These are phyloP conservation scores for Trichomonas gallinae DNA, from an alignment of 208 protist genomes.

Conservation along the genomic window DNA sequence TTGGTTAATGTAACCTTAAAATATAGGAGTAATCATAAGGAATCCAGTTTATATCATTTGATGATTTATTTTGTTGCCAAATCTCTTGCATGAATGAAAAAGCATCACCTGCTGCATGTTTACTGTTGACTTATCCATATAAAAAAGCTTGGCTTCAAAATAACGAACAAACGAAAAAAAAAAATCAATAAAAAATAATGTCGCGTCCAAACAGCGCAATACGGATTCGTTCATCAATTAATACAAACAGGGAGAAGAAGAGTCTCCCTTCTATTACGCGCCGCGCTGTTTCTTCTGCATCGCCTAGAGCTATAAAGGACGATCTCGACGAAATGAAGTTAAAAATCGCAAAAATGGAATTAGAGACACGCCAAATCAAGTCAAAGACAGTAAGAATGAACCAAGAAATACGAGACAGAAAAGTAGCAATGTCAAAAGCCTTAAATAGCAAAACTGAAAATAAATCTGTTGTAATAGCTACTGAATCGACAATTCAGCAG, in stretches of 20 bases:
- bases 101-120: no score
- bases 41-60: no score
- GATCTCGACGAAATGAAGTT: background rate
- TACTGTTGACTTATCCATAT: no score
- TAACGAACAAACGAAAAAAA: no score
- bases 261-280: background rate
- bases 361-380: background rate
- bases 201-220: background rate
- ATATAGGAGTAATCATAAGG: no score
- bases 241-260: background rate
- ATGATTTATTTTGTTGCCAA: no score
- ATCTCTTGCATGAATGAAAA: no score
- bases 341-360: background rate
- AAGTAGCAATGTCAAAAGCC: background rate
- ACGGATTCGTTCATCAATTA: background rate
- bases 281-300: background rate
- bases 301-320: background rate
- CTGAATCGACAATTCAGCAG: background rate
- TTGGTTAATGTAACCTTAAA: no score
- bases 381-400: slow-evolving; percentile 3
- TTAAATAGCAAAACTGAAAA: background rate
- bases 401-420: background rate
- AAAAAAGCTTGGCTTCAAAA: no score
- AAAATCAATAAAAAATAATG: background rate
- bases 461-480: background rate